These are phyloP conservation scores for Cyclocybe cylindracea DNA, from an alignment of 768 basidiomycete species.

Conservation along the genomic window DNA sequence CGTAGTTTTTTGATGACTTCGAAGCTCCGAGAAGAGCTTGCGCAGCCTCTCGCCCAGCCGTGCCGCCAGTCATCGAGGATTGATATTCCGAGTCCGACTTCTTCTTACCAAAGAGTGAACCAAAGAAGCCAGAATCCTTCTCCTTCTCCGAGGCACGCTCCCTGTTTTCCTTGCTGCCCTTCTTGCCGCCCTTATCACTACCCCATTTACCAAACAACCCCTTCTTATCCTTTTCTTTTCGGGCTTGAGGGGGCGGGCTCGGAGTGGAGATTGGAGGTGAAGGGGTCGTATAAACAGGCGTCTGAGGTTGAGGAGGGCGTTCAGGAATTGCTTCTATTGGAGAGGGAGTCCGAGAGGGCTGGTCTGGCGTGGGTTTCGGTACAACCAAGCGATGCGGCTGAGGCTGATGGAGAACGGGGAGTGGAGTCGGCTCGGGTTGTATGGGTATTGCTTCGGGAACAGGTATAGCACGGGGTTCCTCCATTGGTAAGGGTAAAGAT, in stretches of 20 bases:
- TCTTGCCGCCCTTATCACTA: constrained; percentile 64
- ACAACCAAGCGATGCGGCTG: constrained; percentile 58
- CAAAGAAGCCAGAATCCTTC: constrained; percentile 86
- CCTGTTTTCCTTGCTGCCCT: constrained; percentile 41
- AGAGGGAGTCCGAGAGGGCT: constrained; percentile 61
- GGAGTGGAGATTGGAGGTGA: constrained; percentile 28
- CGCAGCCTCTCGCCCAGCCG: constrained; percentile 82
- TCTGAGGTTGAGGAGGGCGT: constrained; percentile 23
- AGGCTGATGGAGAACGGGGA: constrained; percentile 63
- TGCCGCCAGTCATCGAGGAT: constrained; percentile 32
- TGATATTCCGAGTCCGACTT: constrained; percentile 62
- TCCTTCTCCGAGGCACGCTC: constrained; percentile 58
- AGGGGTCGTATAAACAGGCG: constrained; percentile 28
- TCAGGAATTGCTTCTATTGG: constrained; percentile 38
- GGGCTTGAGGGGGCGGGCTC: constrained; percentile 43
- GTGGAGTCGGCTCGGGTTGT: constrained; percentile 11
- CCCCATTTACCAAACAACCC: constrained; percentile 70
- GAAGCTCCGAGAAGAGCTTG: constrained; percentile 84
- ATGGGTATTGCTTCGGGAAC: constrained; percentile 9
- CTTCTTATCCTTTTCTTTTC: constrained; percentile 73
- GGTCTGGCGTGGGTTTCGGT: constrained; percentile 37
- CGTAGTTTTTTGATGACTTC: constrained; percentile 71
- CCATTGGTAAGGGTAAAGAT: constrained; percentile 14
- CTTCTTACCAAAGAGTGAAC: constrained; percentile 91
- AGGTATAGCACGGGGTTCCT: constrained; percentile 11